Conservation (phyloP, 768 basidiomycete species). For the Infundibulicybe gibba region DNA sequence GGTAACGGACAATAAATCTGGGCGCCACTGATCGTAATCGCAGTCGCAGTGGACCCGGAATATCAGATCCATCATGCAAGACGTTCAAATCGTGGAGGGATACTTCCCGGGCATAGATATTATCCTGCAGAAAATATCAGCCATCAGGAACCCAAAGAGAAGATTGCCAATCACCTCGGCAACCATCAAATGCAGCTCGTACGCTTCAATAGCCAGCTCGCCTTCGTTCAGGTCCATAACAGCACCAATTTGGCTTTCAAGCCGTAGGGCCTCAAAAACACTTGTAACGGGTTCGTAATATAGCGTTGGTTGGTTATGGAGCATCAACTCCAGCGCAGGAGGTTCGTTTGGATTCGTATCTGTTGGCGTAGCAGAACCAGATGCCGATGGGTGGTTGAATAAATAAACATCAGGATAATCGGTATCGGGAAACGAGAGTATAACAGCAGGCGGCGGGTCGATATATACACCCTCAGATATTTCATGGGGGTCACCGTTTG, state of each 20-base stretch:
- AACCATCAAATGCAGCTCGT: slow-evolving; percentile 59
- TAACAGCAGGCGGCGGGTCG: slow-evolving; percentile 69
- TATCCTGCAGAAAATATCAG: slow-evolving; percentile 44
- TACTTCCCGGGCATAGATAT: slow-evolving; percentile 62
- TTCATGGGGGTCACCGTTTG: slow-evolving; percentile 46
- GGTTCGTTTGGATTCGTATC: slow-evolving; percentile 12
- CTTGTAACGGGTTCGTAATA: slow-evolving; percentile 74
- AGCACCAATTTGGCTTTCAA: slow-evolving; percentile 49
- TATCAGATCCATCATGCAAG: slow-evolving; percentile 61
- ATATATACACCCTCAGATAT: slow-evolving; percentile 69
- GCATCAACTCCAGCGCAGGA: slow-evolving; percentile 38
- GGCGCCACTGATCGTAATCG: slow-evolving; percentile 44
- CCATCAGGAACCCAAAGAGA: background rate
- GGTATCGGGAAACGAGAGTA: slow-evolving; percentile 40
- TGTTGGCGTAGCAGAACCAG: slow-evolving; percentile 19
- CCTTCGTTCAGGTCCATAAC: slow-evolving; percentile 47
- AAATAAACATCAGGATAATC: slow-evolving; percentile 40
- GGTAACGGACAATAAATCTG: slow-evolving; percentile 67
- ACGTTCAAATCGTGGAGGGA: slow-evolving; percentile 71
- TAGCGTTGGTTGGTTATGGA: slow-evolving; percentile 62
- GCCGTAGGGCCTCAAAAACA: slow-evolving; percentile 71
- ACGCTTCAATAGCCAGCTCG: slow-evolving; percentile 70
- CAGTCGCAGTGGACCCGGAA: slow-evolving; percentile 62
- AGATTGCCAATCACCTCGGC: slow-evolving; percentile 49
- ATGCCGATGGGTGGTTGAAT: slow-evolving; percentile 49